Evolutionary conservation across 108 stramenopile species (phyloP).

Genomic region (Nitzschia sp.): DNA sequence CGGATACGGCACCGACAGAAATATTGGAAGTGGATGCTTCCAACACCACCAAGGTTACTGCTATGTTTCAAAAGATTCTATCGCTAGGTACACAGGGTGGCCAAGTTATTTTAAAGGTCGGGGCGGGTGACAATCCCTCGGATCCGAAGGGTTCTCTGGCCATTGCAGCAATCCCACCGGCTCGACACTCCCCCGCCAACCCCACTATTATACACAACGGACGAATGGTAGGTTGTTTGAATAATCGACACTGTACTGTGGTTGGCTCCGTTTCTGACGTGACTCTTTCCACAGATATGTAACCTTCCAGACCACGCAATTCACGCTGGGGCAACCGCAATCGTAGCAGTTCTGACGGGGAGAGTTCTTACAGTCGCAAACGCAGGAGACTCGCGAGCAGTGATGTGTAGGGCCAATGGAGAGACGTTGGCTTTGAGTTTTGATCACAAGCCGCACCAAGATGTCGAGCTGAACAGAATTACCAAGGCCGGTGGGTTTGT

Average conservation of each 20-base stretch:
- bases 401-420: slow-evolving; percentile 63
- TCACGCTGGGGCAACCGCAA: slow-evolving; percentile 94
- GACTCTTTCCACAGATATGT: slow-evolving; percentile 61
- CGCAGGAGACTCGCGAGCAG: slow-evolving; percentile 91
- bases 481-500: slow-evolving; percentile 89
- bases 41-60: slow-evolving; percentile 8
- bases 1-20: slow-evolving; percentile 2
- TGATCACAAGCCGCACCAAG: slow-evolving; percentile 90
- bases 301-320: slow-evolving; percentile 93
- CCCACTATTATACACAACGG: slow-evolving; percentile 48
- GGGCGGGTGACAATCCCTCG: not conserved
- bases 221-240: slow-evolving; percentile 33
- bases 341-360: slow-evolving; percentile 86
- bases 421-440: slow-evolving; percentile 62
- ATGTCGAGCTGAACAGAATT: slow-evolving; percentile 82
- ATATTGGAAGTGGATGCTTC: not conserved
- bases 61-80: slow-evolving; percentile 44
- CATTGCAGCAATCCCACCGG: not conserved
- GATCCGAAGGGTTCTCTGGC: not conserved
- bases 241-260: no score
- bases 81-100: slow-evolving; percentile 23
- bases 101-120: slow-evolving; percentile 10
- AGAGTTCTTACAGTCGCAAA: slow-evolving; percentile 86
- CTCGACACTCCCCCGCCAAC: not conserved
- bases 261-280: no score